Evolutionary conservation across 148 eudicot genomes (phyloP), one percentile per base, ranked within the genome.

Genomic region (Diospyros kaki): DNA sequence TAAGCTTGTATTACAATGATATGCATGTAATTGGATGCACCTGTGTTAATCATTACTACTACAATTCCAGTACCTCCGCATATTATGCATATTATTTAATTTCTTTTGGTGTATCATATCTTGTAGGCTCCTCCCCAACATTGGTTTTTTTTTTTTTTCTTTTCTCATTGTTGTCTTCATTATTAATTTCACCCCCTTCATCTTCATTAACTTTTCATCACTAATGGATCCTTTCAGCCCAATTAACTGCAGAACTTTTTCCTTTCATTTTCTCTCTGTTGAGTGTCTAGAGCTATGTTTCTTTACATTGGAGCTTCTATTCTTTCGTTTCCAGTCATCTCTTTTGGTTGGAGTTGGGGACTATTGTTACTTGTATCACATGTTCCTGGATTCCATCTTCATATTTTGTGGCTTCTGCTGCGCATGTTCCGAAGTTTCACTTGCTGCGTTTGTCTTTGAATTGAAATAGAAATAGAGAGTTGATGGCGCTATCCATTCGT

Each of bases 1-100:
- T 95, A 67, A 87, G 97, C 45, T 58, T 18, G 11, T 51, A n/a
- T 69, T 58, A 39, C 39, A 1, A 65, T 18, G 48, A 41, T 48
- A 48, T 74, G 63, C 59, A 54, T 41, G 53, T 17, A 73, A 51
- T 10, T 46, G 9, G n/a, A n/a, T n/a, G n/a, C n/a, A n/a, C n/a
- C n/a, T n/a, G n/a, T n/a, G n/a, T n/a, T n/a, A n/a, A n/a, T n/a
- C n/a, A n/a, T n/a, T n/a, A n/a, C n/a, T n/a, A n/a, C n/a, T n/a
- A n/a, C n/a, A n/a, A n/a, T n/a, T n/a, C n/a, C n/a, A n/a, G n/a
- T n/a, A n/a, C n/a, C n/a, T n/a, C n/a, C n/a, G n/a, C n/a, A n/a
- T n/a, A n/a, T n/a, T n/a, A n/a, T n/a, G n/a, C n/a, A n/a, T n/a
- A n/a, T n/a, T n/a, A n/a, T n/a, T n/a, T n/a, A n/a, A n/a, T n/a